Base-by-base conservation (phyloP, 2,329 filamentous ascomycete species). In the Sclerotinia sclerotiorum region DNA sequence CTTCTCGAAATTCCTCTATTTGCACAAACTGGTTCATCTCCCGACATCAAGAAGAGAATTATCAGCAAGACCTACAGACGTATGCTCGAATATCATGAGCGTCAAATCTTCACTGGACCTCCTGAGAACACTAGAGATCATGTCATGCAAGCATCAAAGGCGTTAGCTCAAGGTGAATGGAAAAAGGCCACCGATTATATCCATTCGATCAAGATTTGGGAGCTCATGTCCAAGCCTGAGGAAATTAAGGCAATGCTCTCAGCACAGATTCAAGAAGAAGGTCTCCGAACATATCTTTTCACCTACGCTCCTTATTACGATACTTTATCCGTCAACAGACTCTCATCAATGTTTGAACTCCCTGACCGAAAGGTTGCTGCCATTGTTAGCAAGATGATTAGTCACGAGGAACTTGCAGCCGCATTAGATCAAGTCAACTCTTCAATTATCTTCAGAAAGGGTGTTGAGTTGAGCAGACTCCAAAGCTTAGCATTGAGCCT, bases 291-390 rank as follows among this genome's bases (percentile, higher is more conserved):
- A 67, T 99, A 98, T 80, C 92, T 99, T 75, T 99, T 99, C 87
- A 99, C 95, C 68, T 99, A 99, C 81, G 95, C 96, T 49, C 95
- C 95, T 66, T 99, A 96, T 86, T 99, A 99, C 84, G 95, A 99
- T 82, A 98, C 95, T 29, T 88, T 99, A 70, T 90, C 93, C 70
- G 86, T 97, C 75, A 85, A 87, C 73, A 96, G 94, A 32, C 86
- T 99, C 70, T 90, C 93, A 71, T 84, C 84, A 73, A 99, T 99
- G 95, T 99, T 99, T 80, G 95, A 99, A 82, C 89, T 99, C 32
- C 87, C 94, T 68, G 84, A 90, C 75, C 88, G 90, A 82, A 98
- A 98, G 86, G 94, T 97, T 64, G 85, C 91, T n/a, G 93, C 95
- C 48, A 89, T 99, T 68, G 89, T 99, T 77, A 97, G 93, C 86